These are phyloP conservation scores for Pichia norvegensis DNA, from an alignment of 1,139 yeast genomes.

Conservation along the genomic window DNA sequence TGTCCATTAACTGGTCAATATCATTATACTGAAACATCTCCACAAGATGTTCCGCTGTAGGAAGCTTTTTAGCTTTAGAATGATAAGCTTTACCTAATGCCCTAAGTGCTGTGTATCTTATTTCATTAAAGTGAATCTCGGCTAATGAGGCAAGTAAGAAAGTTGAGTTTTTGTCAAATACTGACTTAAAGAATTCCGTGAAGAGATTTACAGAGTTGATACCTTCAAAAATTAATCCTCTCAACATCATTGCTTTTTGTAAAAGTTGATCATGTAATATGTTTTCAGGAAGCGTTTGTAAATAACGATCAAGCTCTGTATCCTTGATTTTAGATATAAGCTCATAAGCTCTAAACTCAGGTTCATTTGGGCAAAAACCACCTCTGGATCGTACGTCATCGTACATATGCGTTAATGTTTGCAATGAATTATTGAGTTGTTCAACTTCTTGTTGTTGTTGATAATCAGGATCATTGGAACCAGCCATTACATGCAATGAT, in stretches of 20 bases:
- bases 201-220: constrained; percentile 58
- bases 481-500: constrained; percentile 82
- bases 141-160: constrained; percentile 65
- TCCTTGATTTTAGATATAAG: constrained; percentile 74
- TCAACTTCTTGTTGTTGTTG: constrained; percentile 94
- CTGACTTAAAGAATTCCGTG: constrained; percentile 53
- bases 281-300: constrained; percentile 58
- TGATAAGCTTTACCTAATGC: constrained; percentile 65
- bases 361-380: constrained; percentile 69
- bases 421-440: constrained; percentile 86
- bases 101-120: constrained; percentile 68
- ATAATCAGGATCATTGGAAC: constrained; percentile 57
- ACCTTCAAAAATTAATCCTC: constrained; percentile 61
- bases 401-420: constrained; percentile 82
- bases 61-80: constrained; percentile 59
- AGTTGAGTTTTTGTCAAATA: constrained; percentile 38
- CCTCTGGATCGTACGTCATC: constrained; percentile 70
- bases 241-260: constrained; percentile 62
- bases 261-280: constrained; percentile 52
- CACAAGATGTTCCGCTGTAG: constrained; percentile 38
- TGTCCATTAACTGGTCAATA: constrained; percentile 42
- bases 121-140: constrained; percentile 74
- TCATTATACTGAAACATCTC: constrained; percentile 61
- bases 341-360: constrained; percentile 89
- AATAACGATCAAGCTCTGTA: constrained; percentile 72